phyloP scores from a whole-genome alignment of 148 eudicot species.

The Beta vulgaris region DNA sequence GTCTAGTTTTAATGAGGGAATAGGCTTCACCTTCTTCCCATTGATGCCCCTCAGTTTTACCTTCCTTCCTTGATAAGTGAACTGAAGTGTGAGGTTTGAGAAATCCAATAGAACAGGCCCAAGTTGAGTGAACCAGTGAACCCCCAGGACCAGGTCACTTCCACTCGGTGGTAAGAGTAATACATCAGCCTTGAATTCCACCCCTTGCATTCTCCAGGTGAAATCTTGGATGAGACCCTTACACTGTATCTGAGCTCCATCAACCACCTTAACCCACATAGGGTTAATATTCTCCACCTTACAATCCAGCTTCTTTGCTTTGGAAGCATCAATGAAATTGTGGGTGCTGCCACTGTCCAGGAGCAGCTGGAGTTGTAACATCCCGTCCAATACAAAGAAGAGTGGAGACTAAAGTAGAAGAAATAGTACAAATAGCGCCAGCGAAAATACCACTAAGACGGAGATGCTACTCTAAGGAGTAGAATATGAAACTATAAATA shows the following conservation, averaged over 20 bases:
- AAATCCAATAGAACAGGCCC: not conserved
- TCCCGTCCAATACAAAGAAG: too few relatives aligned
- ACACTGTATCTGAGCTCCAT: not conserved
- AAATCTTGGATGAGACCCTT: not conserved
- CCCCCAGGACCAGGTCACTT: not conserved
- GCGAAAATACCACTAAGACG: too few relatives aligned
- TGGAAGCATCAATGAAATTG: too few relatives aligned
- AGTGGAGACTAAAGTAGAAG: too few relatives aligned
- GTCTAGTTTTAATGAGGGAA: too few relatives aligned
- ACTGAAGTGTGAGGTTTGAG: not conserved
- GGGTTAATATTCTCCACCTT: not conserved
- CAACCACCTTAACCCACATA: not conserved
- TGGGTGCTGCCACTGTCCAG: too few relatives aligned
- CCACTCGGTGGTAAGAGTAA: not conserved
- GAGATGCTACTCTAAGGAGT: too few relatives aligned
- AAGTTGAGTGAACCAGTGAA: not conserved
- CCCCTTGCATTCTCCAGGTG: not conserved
- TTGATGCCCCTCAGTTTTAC: not conserved
- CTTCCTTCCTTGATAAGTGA: too few relatives aligned
- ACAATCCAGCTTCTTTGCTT: too few relatives aligned
- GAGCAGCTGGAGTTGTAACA: too few relatives aligned
- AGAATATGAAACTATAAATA: too few relatives aligned
- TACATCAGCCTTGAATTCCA: not conserved
- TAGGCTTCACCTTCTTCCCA: not conserved
- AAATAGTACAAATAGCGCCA: too few relatives aligned